These are phyloP conservation scores for Cicer yamashitae DNA, from an alignment of 306 rosid species.

Conservation along the genomic window DNA sequence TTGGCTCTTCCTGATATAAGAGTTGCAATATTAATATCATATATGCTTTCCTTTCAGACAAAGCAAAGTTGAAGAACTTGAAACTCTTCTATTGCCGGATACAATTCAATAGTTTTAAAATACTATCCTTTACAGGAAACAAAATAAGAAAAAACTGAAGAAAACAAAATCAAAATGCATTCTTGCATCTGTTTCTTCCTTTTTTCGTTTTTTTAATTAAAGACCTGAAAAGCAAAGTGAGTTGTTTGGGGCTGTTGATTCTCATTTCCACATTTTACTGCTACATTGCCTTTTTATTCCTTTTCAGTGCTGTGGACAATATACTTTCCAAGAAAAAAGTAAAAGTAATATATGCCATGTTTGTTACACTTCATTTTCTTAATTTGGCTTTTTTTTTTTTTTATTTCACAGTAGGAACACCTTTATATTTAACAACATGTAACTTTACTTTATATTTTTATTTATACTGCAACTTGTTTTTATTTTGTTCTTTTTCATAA, in stretches of 20 bases:
- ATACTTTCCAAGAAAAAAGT: background rate
- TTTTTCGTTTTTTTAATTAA: too few species aligned
- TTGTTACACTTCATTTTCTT: slow-evolving; percentile 22
- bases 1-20: slow-evolving; percentile 5
- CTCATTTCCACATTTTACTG: slow-evolving; percentile 15
- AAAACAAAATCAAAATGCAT: background rate
- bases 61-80: slow-evolving; percentile 39
- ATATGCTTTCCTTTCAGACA: slow-evolving; percentile 48
- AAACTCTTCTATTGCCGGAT: slow-evolving; percentile 1
- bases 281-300: background rate
- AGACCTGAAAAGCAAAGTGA: background rate
- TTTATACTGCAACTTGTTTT: background rate
- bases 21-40: slow-evolving; percentile 16
- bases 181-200: background rate
- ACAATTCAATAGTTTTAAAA: slow-evolving; percentile 24
- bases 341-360: slow-evolving; percentile 12
- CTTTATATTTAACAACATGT: background rate
- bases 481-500: background rate
- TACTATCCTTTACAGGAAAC: background rate
- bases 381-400: background rate
- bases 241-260: background rate
- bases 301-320: background rate
- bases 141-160: background rate
- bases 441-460: background rate
- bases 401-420: background rate